Evolutionary conservation across 2,329 filamentous ascomycete genomes (phyloP).

Genomic region (Davidsoniella australis): DNA sequence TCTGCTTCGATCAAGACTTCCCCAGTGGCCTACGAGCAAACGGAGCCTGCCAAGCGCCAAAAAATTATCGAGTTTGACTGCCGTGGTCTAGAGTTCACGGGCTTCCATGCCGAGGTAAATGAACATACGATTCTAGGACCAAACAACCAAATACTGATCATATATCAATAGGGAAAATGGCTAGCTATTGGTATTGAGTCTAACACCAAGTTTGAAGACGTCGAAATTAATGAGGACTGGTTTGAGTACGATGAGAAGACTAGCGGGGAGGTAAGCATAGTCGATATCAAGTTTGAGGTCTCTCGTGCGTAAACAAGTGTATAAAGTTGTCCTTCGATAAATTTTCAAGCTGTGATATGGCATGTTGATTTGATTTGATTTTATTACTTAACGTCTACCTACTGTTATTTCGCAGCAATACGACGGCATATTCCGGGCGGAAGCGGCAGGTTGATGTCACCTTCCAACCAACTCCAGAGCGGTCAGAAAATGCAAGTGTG

Average conservation of each 20-base stretch:
- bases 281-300: slow-evolving; percentile 76
- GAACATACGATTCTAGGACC: slow-evolving; percentile 1
- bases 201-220: slow-evolving; percentile 59
- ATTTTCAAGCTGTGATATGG: too few species aligned
- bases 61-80: slow-evolving; percentile 87
- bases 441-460: too few species aligned
- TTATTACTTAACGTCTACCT: too few species aligned
- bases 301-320: slow-evolving; percentile 38
- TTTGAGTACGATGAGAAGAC: slow-evolving; percentile 96
- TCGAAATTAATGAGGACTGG: slow-evolving; percentile 87
- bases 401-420: too few species aligned
- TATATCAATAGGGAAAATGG: slow-evolving; percentile 58
- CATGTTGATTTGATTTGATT: too few species aligned
- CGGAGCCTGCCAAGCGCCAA: slow-evolving; percentile 54
- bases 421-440: too few species aligned
- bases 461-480: too few species aligned
- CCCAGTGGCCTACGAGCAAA: slow-evolving; percentile 53
- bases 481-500: too few species aligned
- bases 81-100: slow-evolving; percentile 76
- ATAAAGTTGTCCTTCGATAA: neutral
- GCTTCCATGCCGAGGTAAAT: slow-evolving; percentile 74
- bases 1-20: slow-evolving; percentile 67
- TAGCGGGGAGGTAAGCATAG: slow-evolving; percentile 80
- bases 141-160: slow-evolving; percentile 7
- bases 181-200: slow-evolving; percentile 68